Percentiles rank a stretch among this genome's conserved stretches.
Evolutionary conservation across 345 rosid genomes (phyloP).

Genomic region (Eucalyptus fibrosa): DNA sequence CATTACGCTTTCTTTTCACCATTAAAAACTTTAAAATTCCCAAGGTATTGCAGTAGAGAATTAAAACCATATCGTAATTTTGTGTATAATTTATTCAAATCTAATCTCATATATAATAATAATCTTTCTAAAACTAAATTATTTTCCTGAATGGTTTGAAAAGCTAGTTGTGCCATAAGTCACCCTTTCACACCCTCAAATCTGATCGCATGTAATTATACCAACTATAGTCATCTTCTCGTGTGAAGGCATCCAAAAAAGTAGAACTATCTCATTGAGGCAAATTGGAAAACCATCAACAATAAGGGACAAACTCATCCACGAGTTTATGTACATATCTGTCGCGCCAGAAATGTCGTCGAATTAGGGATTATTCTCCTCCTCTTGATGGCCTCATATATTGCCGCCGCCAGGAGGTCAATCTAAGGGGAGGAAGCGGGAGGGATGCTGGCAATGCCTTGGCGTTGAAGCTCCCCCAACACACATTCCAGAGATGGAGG

Average conservation of each 20-base stretch:
- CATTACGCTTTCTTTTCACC: not conserved
- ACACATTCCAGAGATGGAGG: slow-evolving; percentile 73
- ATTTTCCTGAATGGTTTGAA: too few relatives aligned
- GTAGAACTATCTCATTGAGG: not conserved
- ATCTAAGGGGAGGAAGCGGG: slow-evolving; percentile 29
- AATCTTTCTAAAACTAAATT: too few relatives aligned
- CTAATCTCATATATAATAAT: not conserved
- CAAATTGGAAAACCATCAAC: not conserved
- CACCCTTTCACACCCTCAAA: too few relatives aligned
- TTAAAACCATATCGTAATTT: not conserved
- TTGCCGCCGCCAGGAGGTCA: not conserved
- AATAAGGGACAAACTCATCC: not conserved
- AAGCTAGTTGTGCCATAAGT: too few relatives aligned
- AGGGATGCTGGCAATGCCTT: slow-evolving; percentile 63
- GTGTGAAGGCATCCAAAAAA: not conserved
- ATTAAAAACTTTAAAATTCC: not conserved
- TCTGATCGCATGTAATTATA: too few relatives aligned
- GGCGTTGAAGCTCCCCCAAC: slow-evolving; percentile 63
- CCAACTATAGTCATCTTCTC: not conserved
- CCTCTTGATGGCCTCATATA: not conserved
- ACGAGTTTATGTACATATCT: not conserved
- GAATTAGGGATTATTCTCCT: not conserved
- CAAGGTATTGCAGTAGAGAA: not conserved
- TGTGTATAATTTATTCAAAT: not conserved
- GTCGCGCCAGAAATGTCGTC: slow-evolving; percentile 9